Percentiles rank a stretch among this genome's conserved stretches.
phyloP scores from a whole-genome alignment of 306 rosid species.

The Abrus pulchellus region DNA sequence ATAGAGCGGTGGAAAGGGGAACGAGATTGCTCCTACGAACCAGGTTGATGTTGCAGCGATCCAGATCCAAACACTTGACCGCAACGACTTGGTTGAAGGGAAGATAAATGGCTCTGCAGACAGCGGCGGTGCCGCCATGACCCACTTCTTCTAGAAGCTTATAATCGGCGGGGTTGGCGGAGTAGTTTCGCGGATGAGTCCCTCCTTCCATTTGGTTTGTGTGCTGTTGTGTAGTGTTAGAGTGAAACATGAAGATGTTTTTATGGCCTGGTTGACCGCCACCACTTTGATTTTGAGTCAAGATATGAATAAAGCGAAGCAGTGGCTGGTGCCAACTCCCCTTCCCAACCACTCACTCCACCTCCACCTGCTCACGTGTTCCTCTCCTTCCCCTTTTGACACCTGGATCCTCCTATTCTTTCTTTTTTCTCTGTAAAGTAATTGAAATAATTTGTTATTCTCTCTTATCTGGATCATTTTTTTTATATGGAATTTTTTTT shows the following conservation, averaged over 20 bases:
- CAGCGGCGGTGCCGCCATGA: constrained; percentile 85
- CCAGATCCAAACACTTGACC: constrained; percentile 87
- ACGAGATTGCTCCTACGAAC: not conserved
- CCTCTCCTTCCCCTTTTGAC: not conserved
- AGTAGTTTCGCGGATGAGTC: constrained; percentile 24
- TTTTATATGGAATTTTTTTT: too few relatives aligned
- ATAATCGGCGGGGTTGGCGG: constrained; percentile 68
- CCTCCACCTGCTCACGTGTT: not conserved
- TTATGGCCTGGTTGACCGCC: not conserved
- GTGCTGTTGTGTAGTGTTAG: too few relatives aligned
- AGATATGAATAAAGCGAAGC: not conserved
- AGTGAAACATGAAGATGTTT: not conserved
- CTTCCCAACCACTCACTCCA: too few relatives aligned
- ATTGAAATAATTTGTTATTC: too few relatives aligned
- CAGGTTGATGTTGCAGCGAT: constrained; percentile 82
- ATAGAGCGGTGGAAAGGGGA: too few relatives aligned
- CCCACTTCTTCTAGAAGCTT: constrained; percentile 89
- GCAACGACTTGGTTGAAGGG: constrained; percentile 82
- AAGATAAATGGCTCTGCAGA: constrained; percentile 77
- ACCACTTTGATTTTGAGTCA: not conserved
- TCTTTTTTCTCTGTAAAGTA: too few relatives aligned
- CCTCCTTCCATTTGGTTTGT: not conserved
- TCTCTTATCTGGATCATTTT: too few relatives aligned
- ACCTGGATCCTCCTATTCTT: not conserved
- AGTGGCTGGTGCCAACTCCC: too few relatives aligned